Evolutionary conservation across 768 basidiomycete species (phyloP), one percentile per base, ranked within the genome.

Genomic region (Pisolithus orientalis): DNA sequence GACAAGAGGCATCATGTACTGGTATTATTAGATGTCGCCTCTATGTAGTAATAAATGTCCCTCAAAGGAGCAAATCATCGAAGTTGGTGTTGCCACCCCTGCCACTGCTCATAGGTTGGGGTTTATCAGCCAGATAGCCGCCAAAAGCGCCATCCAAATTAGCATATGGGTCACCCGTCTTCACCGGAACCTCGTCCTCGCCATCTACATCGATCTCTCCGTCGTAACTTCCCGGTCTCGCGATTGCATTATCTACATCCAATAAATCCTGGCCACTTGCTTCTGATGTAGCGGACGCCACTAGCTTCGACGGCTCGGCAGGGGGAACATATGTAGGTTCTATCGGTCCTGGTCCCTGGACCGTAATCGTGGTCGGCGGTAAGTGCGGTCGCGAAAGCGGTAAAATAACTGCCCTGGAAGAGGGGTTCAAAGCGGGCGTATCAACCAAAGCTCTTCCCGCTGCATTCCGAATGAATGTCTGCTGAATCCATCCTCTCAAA

Each of bases 401-500:
- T 17, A 90, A 77, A 10, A 90, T 76, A 37, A 83, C 84, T 44
- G 82, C 77, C 51, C 85, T 80, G 1, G 92, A 94, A 54, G 88
- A 79, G 0, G 82, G 64, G 64, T 97, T 96, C 42, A 97, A 75
- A 1, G 94, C 94, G 13, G 93, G 91, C 44, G 89, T 94, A 68
- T 97, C 94, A 48, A 73, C 68, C 51, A 97, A 75, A 25, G 89
- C 87, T 63, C 83, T 90, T 39, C 90, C 87, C 42, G 83, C 78
- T 7, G 94, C 90, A 58, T 86, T 86, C 24, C 94, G 85, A 61
- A 97, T 97, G 71, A 97, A 97, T 2, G 93, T 95, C 89, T 93
- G 47, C n/a, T 5, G 24, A 39, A 39, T 39, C 24, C 13, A 55
- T 39, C 39, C 49, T 54, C 28, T 67, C 39, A 68, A 44, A 50